These are phyloP conservation scores for Thermothielavioides terrestris DNA, from an alignment of 495 filamentous ascomycete genomes.

Conservation along the genomic window DNA sequence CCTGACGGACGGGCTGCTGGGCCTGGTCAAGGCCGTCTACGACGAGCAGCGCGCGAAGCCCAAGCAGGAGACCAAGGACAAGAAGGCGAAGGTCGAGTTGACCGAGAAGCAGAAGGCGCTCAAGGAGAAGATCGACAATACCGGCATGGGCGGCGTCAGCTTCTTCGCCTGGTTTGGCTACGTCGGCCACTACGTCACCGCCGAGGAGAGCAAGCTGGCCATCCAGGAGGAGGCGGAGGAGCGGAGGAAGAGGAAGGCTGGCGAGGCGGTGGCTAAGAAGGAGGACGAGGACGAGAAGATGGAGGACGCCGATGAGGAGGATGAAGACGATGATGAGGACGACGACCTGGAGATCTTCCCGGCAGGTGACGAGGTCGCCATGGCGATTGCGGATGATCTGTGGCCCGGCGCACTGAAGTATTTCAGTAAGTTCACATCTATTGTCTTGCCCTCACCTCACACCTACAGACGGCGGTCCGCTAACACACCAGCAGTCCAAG, in stretches of 20 bases:
- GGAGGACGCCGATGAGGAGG: constrained; percentile 33
- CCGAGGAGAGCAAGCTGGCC: constrained; percentile 57
- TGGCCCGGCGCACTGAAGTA: constrained; percentile 83
- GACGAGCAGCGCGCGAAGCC: constrained; percentile 51
- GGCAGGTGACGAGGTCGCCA: constrained; percentile 68
- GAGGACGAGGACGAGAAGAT: constrained; percentile 45
- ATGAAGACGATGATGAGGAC: constrained; percentile 47
- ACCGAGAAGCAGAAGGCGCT: constrained; percentile 44
- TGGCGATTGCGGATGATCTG: constrained; percentile 73
- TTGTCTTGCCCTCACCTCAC: no score
- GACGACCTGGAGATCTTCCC: constrained; percentile 68
- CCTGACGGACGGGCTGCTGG: constrained; percentile 68
- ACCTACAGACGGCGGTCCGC: no score
- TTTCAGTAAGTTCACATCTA: constrained; percentile 58
- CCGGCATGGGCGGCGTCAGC: constrained; percentile 51
- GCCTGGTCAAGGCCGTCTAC: constrained; percentile 57
- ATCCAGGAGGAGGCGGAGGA: constrained; percentile 49
- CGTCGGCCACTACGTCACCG: constrained; percentile 54
- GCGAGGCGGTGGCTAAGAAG: constrained; percentile 44
- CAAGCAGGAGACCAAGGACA: constrained; percentile 34
- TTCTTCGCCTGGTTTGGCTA: constrained; percentile 89
- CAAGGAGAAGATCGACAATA: constrained; percentile 46
- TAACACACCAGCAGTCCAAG: constrained; percentile 40
- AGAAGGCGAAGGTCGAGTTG: constrained; percentile 33
- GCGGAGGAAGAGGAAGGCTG: constrained; percentile 46